These are phyloP conservation scores for Botrytis deweyae DNA, from an alignment of 2,329 filamentous ascomycete species.

Conservation along the genomic window DNA sequence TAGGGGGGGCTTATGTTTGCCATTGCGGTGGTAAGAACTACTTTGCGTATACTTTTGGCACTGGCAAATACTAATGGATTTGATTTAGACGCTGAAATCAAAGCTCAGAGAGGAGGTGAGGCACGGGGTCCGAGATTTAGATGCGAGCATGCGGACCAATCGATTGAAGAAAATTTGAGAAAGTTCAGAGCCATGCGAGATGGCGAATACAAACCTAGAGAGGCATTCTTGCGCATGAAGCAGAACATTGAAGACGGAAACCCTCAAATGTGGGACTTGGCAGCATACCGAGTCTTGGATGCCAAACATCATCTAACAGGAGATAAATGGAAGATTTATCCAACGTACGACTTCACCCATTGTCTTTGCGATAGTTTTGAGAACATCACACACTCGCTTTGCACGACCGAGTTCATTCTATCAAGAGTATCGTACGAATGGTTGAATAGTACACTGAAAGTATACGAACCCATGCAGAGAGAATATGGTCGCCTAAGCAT, in stretches of 20 bases:
- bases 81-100: slow-evolving; percentile 68
- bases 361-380: slow-evolving; percentile 93
- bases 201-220: slow-evolving; percentile 81
- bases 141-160: slow-evolving; percentile 75
- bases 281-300: slow-evolving; percentile 81
- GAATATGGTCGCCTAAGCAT: slow-evolving; percentile 80
- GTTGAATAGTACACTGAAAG: slow-evolving; percentile 76
- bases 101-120: slow-evolving; percentile 80
- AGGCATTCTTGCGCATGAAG: slow-evolving; percentile 90
- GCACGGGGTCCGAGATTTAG: slow-evolving; percentile 70
- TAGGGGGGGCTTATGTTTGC: slow-evolving; percentile 78
- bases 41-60: not conserved
- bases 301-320: slow-evolving; percentile 78
- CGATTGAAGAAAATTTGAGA: slow-evolving; percentile 70
- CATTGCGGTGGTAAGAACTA: slow-evolving; percentile 63
- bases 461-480: slow-evolving; percentile 92
- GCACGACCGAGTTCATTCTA: slow-evolving; percentile 88
- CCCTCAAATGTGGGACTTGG: slow-evolving; percentile 95
- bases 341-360: slow-evolving; percentile 90
- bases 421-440: slow-evolving; percentile 87
- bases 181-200: slow-evolving; percentile 91
- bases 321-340: slow-evolving; percentile 86
- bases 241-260: slow-evolving; percentile 81
- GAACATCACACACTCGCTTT: slow-evolving; percentile 85
- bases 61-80: slow-evolving; percentile 33